phyloP scores from a whole-genome alignment of 1,284 basidiomycete genomes.

The Exsudoporus floridanus region DNA sequence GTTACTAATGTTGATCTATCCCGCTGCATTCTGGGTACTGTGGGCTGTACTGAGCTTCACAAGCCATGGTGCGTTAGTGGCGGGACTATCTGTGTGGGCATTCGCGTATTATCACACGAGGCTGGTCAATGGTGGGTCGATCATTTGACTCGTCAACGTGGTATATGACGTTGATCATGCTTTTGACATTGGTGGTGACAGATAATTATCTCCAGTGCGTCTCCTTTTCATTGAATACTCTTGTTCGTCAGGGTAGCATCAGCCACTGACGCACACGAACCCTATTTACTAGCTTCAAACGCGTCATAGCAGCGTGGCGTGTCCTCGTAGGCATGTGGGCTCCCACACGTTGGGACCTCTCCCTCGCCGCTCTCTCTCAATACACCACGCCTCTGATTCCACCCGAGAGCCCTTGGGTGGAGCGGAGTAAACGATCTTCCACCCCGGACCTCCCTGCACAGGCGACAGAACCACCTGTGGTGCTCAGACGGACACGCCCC shows the following conservation, averaged over 20 bases:
- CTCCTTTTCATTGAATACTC: conserved; percentile 6
- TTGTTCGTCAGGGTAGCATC: conserved; percentile 10
- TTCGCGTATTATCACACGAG: conserved; percentile 81
- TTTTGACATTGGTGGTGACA: conserved; percentile 29
- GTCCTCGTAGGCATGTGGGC: conserved; percentile 89
- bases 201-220: conserved; percentile 82
- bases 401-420: conserved; percentile 69
- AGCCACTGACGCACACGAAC: conserved; percentile 23
- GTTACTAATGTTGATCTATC: conserved; percentile 75
- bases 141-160: conserved; percentile 15
- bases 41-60: conserved; percentile 80
- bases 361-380: conserved; percentile 64
- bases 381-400: conserved; percentile 69
- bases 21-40: conserved; percentile 74
- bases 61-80: conserved; percentile 50
- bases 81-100: conserved; percentile 59
- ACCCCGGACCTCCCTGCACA: conserved; percentile 29
- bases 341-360: conserved; percentile 78
- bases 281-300: conserved; percentile 59
- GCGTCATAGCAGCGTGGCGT: conserved; percentile 84
- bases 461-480: conserved; percentile 41
- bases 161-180: conserved; percentile 23
- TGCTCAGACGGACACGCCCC: conserved; percentile 50
- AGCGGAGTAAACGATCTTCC: conserved; percentile 40
- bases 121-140: conserved; percentile 67